Evolutionary conservation across 805 yeast genomes (phyloP), one percentile per base, ranked within the genome.

Genomic region (Zygosaccharomyces gambellarensis): DNA sequence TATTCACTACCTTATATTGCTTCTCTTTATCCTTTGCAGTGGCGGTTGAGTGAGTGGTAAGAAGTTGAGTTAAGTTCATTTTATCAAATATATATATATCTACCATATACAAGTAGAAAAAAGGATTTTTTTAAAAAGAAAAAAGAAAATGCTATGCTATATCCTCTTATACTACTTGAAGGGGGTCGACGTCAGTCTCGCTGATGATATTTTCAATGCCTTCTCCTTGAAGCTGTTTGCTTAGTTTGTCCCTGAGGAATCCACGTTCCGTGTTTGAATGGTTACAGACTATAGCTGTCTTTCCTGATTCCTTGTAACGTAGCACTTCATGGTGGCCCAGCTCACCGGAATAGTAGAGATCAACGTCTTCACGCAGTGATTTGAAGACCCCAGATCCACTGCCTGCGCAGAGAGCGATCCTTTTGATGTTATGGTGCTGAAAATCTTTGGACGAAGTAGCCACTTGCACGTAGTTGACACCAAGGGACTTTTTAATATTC

Each of bases 261-360:
- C 95, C 96, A 49, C 99, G 74, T 68, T 94, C 99, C 0, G 97
- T 88, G 64, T 92, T 92, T 17, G 95, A 79, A 62, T 94, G 99
- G 60, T 92, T 92, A 59, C 95, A 86, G 2, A 81, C 79, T 42
- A 94, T 74, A 2, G 90, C 88, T 8, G 81, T 72, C 14, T 80
- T 73, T 0, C 96, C 96, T 12, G 71, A 59, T 58, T 92, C 98
- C 43, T 76, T 80, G 55, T 83, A 74, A 49, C 68, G 78, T 36
- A 94, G 74, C 8, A 86, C 85, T 65, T 94, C 97, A 63, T 94
- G 99, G 61, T 94, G 99, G 22, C 96, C 84, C 56, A 94, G 70
- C 64, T 94, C 99, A 1, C 99, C 99, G 0, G 99, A 90, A 60
- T 82, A 79, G 63, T 78, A 85, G 38, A 90, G 71, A 59, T 94